A percentile compares a stretch with the other conserved stretches of the same genome.
phyloP scores from a whole-genome alignment of 306 rosid genomes.

The Malus asiatica region DNA sequence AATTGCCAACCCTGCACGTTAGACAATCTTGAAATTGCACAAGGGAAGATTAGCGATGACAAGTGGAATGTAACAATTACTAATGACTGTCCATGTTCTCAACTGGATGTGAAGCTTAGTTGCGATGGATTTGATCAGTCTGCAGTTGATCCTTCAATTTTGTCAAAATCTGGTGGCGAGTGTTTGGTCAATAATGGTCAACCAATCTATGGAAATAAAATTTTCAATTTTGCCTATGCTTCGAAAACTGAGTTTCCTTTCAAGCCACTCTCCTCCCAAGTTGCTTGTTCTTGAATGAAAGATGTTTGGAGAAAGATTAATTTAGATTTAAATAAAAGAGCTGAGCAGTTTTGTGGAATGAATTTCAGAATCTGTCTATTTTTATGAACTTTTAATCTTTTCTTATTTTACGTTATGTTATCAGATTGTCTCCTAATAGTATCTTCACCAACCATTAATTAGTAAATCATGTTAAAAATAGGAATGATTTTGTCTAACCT shows the following conservation, averaged over 20 bases:
- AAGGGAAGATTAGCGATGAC: slow-evolving; percentile 13
- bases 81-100: slow-evolving; percentile 26
- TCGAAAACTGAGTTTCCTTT: slow-evolving; percentile 1
- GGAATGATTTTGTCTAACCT: too few species aligned
- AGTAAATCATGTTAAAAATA: too few species aligned
- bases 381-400: too few species aligned
- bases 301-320: not conserved
- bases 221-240: slow-evolving; percentile 8
- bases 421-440: too few species aligned
- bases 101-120: not conserved
- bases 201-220: not conserved
- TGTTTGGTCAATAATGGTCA: slow-evolving; percentile 32
- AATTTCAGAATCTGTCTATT: too few species aligned
- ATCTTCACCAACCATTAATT: too few species aligned
- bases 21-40: slow-evolving; percentile 9
- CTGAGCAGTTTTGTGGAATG: too few species aligned
- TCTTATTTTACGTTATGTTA: too few species aligned
- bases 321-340: not conserved
- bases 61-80: slow-evolving; percentile 28
- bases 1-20: slow-evolving; percentile 9
- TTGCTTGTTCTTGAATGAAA: slow-evolving; percentile 1
- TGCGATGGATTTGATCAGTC: slow-evolving; percentile 17
- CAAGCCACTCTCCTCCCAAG: not conserved
- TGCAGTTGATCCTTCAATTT: slow-evolving; percentile 19
- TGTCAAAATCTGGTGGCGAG: not conserved